Conservation (phyloP, 2,329 filamentous ascomycete species). For the Colletotrichum costaricense region DNA sequence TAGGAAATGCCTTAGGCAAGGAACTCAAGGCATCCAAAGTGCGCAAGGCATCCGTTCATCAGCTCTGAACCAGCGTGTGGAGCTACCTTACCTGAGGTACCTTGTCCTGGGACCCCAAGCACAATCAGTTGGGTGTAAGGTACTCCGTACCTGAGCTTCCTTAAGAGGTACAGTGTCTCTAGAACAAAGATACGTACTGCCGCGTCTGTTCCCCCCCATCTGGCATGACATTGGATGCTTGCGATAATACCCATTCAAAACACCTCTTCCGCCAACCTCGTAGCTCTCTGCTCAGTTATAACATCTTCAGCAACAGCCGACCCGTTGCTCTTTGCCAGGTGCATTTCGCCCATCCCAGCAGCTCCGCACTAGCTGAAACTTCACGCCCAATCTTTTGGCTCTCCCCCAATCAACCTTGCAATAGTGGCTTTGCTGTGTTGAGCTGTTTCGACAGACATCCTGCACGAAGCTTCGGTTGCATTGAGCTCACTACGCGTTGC, state of each 20-base stretch:
- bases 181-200: neutral
- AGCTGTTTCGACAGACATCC: neutral
- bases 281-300: conserved; percentile 10
- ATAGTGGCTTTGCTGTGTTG: neutral
- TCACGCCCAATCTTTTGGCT: neutral
- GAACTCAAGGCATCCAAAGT: neutral
- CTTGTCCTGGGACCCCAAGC: neutral
- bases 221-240: conserved; percentile 30
- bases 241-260: conserved; percentile 29
- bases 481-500: neutral
- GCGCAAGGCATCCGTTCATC: neutral
- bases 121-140: neutral
- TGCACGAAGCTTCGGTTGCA: neutral
- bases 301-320: neutral
- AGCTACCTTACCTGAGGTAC: neutral
- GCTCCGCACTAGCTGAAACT: conserved; percentile 24
- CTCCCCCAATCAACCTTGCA: neutral
- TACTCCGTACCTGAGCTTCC: neutral
- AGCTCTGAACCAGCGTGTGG: neutral
- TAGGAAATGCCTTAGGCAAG: neutral
- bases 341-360: conserved; percentile 6
- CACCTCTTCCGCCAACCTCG: conserved; percentile 11
- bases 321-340: neutral
- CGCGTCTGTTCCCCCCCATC: neutral
- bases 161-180: neutral